These are phyloP conservation scores for Exserohilum rostratum DNA, from an alignment of 2,329 filamentous ascomycete species.

Conservation along the genomic window DNA sequence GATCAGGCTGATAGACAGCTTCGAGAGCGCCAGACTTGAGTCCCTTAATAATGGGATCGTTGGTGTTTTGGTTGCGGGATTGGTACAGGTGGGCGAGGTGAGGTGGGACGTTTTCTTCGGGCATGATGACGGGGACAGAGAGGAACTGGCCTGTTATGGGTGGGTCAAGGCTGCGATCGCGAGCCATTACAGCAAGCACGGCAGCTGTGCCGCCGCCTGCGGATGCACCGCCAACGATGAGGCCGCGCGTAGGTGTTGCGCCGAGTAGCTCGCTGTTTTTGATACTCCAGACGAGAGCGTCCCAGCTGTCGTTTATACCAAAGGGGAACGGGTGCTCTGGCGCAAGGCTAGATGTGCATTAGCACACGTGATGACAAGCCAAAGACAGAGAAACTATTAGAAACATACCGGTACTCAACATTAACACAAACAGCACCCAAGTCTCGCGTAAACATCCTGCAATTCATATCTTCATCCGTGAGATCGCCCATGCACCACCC, in stretches of 20 bases:
- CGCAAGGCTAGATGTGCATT: constrained; percentile 49
- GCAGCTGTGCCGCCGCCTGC: constrained; percentile 61
- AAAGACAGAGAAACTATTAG: not conserved
- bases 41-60: constrained; percentile 33
- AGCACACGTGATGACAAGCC: not conserved
- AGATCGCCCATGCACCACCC: constrained; percentile 54
- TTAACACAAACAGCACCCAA: constrained; percentile 54
- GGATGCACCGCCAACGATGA: constrained; percentile 59
- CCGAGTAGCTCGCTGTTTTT: constrained; percentile 38
- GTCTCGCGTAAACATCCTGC: constrained; percentile 47
- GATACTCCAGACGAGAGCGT: constrained; percentile 53
- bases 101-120: constrained; percentile 49
- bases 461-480: constrained; percentile 52
- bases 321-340: constrained; percentile 59
- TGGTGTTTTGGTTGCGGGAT: constrained; percentile 40
- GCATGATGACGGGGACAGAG: constrained; percentile 54
- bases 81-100: constrained; percentile 49
- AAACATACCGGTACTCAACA: constrained; percentile 55
- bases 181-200: constrained; percentile 53
- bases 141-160: constrained; percentile 56
- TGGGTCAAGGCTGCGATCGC: constrained; percentile 50
- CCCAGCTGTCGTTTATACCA: constrained; percentile 57
- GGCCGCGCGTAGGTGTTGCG: constrained; percentile 53
- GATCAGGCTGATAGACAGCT: constrained; percentile 35
- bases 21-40: constrained; percentile 19